A percentile compares a stretch with the other conserved stretches of the same genome.
phyloP scores from a whole-genome alignment of 1,139 yeast genomes.

The Candida sanyaensis region DNA sequence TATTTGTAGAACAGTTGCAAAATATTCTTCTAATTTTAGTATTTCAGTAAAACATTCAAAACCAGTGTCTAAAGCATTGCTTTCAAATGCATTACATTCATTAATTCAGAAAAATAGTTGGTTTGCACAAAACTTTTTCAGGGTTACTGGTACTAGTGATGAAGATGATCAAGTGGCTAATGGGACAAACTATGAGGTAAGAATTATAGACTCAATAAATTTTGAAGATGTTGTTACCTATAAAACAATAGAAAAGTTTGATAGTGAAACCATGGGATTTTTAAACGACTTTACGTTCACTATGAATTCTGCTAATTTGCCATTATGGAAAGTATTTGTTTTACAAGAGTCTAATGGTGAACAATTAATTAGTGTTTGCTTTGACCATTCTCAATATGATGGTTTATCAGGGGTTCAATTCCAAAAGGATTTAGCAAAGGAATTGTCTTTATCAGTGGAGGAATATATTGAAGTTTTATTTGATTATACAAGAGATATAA shows the following conservation, averaged over 20 bases:
- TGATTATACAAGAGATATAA: slow-evolving; percentile 12
- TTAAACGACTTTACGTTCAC: slow-evolving; percentile 20
- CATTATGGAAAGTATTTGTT: slow-evolving; percentile 34
- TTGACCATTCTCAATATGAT: slow-evolving; percentile 39
- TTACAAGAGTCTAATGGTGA: slow-evolving; percentile 18
- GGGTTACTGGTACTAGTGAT: slow-evolving; percentile 15
- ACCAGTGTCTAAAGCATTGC: slow-evolving; percentile 15
- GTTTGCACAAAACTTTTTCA: slow-evolving; percentile 23
- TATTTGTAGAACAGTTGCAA: slow-evolving; percentile 25
- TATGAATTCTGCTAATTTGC: slow-evolving; percentile 19
- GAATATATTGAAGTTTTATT: slow-evolving; percentile 11
- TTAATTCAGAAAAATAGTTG: slow-evolving; percentile 24
- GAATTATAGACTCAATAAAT: slow-evolving; percentile 20
- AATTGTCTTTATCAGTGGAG: slow-evolving; percentile 12
- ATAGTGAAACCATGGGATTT: slow-evolving; percentile 16
- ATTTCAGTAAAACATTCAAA: slow-evolving; percentile 23
- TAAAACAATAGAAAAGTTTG: slow-evolving; percentile 17
- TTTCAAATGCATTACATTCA: slow-evolving; percentile 28
- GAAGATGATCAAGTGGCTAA: slow-evolving; percentile 11
- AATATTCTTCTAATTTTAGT: slow-evolving; percentile 30
- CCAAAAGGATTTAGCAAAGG: slow-evolving; percentile 29
- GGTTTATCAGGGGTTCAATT: slow-evolving; percentile 36
- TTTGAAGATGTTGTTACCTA: slow-evolving; percentile 30
- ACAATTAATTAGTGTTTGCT: slow-evolving; percentile 27
- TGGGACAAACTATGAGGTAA: slow-evolving; percentile 19